Evolutionary conservation across 805 yeast genomes (phyloP).

Genomic region (Candida incommunis): DNA sequence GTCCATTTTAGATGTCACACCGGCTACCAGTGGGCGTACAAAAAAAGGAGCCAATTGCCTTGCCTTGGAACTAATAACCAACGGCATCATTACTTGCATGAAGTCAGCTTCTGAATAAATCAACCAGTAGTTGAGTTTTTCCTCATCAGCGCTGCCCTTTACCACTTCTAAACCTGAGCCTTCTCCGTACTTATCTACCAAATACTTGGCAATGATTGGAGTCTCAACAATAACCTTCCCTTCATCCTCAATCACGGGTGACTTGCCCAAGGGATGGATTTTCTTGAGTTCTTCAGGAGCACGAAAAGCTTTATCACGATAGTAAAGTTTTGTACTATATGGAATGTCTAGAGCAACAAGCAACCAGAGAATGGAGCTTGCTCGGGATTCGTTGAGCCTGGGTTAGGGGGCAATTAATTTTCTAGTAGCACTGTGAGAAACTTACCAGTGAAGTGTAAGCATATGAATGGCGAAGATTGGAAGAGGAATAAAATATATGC

Average conservation of each 20-base stretch:
- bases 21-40: constrained; percentile 21
- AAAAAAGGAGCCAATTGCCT: constrained; percentile 9
- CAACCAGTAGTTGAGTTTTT: constrained; percentile 34
- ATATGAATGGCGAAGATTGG: too few species aligned
- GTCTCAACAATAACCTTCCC: constrained; percentile 38
- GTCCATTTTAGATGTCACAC: constrained; percentile 32
- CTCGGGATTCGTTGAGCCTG: constrained; percentile 36
- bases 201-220: constrained; percentile 41
- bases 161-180: constrained; percentile 24
- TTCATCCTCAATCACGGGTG: constrained; percentile 42
- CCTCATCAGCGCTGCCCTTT: constrained; percentile 25
- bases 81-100: constrained; percentile 32
- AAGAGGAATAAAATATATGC: too few species aligned
- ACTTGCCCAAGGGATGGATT: constrained; percentile 49
- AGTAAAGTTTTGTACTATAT: constrained; percentile 39
- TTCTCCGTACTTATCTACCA: constrained; percentile 36
- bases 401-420: too few species aligned
- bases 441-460: background rate
- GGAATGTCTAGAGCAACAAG: constrained; percentile 45
- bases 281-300: constrained; percentile 36
- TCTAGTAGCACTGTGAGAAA: too few species aligned
- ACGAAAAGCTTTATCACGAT: constrained; percentile 32
- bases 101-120: constrained; percentile 52
- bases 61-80: constrained; percentile 23
- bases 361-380: constrained; percentile 49